Evolutionary conservation across 148 eudicot genomes (phyloP).

Genomic region (Heliosperma pusillum): DNA sequence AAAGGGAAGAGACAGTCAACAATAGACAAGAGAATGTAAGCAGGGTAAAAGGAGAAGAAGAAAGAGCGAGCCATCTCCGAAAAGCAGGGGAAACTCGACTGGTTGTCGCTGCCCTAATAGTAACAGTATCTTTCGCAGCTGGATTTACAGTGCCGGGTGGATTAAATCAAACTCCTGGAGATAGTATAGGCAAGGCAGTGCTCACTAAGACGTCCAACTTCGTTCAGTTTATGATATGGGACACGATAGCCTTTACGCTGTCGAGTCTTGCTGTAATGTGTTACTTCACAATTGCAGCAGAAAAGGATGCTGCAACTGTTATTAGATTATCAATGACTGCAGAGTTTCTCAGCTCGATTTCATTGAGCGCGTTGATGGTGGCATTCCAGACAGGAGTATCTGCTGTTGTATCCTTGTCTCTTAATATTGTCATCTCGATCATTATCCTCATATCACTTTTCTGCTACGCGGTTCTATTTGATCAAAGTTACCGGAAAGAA

Average conservation of each 20-base stretch:
- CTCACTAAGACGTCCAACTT: not conserved
- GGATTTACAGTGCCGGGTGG: constrained; percentile 24
- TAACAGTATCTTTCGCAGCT: constrained; percentile 17
- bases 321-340: not conserved
- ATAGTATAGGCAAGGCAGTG: constrained; percentile 7
- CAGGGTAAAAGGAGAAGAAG: not conserved
- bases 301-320: too few relatives aligned
- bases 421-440: not conserved
- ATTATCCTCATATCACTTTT: not conserved
- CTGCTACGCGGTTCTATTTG: too few relatives aligned
- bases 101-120: too few relatives aligned
- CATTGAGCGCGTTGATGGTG: constrained; percentile 6
- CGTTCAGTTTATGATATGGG: not conserved
- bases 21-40: not conserved
- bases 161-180: not conserved
- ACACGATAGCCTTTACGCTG: constrained; percentile 1
- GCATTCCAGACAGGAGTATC: constrained; percentile 14
- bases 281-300: too few relatives aligned
- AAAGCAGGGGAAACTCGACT: not conserved
- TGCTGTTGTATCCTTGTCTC: not conserved
- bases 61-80: not conserved
- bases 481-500: too few relatives aligned
- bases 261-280: not conserved
- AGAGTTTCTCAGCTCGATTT: not conserved
- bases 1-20: not conserved